Percentiles rank a stretch among this genome's conserved stretches.
phyloP scores from a whole-genome alignment of 495 filamentous ascomycete species.

The Trichocladium uniseriatum region DNA sequence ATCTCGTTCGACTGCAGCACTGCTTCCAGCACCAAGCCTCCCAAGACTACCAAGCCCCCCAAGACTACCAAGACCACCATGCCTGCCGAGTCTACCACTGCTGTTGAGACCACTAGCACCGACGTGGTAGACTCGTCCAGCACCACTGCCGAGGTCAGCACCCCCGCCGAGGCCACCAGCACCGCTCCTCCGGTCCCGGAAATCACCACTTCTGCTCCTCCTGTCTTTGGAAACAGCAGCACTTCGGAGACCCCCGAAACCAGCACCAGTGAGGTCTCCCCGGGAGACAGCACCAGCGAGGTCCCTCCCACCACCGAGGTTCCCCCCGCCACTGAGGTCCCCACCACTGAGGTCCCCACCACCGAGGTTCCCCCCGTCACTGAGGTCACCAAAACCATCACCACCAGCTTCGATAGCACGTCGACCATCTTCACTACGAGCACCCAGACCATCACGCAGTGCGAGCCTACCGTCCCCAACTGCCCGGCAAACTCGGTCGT shows the following conservation, averaged over 20 bases:
- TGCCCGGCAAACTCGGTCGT: conserved; percentile 46
- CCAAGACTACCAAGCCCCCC: conserved; percentile 23
- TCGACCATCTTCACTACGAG: conserved; percentile 55
- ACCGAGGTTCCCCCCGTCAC: conserved; percentile 14
- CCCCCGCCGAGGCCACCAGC: conserved; percentile 14
- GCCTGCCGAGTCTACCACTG: conserved; percentile 6
- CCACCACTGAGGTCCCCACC: too few relatives aligned
- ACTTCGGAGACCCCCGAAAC: background rate
- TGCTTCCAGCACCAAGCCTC: conserved; percentile 30
- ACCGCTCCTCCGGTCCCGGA: background rate
- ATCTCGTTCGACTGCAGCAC: conserved; percentile 74
- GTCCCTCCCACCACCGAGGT: background rate
- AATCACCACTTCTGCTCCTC: background rate
- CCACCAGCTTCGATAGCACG: conserved; percentile 36
- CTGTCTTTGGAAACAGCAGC: conserved; percentile 3
- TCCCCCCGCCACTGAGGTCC: conserved; percentile 17
- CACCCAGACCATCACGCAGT: conserved; percentile 51
- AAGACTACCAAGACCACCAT: conserved; percentile 17
- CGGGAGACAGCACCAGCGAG: conserved; percentile 3
- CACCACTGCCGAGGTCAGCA: too few relatives aligned
- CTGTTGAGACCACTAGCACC: background rate
- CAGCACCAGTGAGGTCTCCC: background rate
- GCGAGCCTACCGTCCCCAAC: conserved; percentile 44
- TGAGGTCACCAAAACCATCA: conserved; percentile 20
- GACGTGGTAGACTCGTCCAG: conserved; percentile 3